These are phyloP conservation scores for Didymella lethalis DNA, from an alignment of 2,329 filamentous ascomycete species.

Conservation along the genomic window DNA sequence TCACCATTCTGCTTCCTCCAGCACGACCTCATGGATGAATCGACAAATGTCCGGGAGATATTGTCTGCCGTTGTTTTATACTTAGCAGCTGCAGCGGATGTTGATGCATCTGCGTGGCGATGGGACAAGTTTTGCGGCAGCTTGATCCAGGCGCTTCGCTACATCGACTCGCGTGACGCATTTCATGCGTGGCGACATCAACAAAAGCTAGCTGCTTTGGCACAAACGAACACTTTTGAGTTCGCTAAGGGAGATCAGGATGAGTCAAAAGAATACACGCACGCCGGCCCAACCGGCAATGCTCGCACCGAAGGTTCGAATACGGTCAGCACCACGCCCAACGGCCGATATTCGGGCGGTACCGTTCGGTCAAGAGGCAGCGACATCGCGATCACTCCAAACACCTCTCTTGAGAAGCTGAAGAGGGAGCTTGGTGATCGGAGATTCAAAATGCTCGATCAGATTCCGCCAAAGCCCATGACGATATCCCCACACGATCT, in stretches of 20 bases:
- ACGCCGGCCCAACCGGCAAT: not conserved
- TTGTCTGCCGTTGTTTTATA: slow-evolving; percentile 25
- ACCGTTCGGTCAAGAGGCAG: not conserved
- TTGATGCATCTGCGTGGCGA: slow-evolving; percentile 10
- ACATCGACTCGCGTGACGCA: slow-evolving; percentile 5
- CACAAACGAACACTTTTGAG: not conserved
- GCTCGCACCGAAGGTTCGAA: not conserved
- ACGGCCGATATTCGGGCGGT: not conserved
- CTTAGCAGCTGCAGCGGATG: slow-evolving; percentile 6
- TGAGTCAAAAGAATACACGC: not conserved
- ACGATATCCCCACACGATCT: slow-evolving; percentile 2
- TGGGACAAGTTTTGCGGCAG: slow-evolving; percentile 19
- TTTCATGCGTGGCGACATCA: slow-evolving; percentile 22
- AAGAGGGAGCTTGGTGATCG: slow-evolving; percentile 4
- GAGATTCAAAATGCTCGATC: not conserved
- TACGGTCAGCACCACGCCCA: not conserved
- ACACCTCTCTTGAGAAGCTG: slow-evolving; percentile 7
- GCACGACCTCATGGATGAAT: slow-evolving; percentile 4
- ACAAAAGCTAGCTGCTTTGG: not conserved
- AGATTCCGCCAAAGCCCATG: slow-evolving; percentile 4
- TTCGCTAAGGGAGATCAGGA: not conserved
- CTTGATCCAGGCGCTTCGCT: slow-evolving; percentile 13
- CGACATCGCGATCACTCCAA: not conserved
- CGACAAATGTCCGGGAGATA: slow-evolving; percentile 16
- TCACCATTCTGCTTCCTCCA: slow-evolving; percentile 27